Base-by-base conservation (phyloP, 2,329 filamentous ascomycete species). In the Volutella citrinella region DNA sequence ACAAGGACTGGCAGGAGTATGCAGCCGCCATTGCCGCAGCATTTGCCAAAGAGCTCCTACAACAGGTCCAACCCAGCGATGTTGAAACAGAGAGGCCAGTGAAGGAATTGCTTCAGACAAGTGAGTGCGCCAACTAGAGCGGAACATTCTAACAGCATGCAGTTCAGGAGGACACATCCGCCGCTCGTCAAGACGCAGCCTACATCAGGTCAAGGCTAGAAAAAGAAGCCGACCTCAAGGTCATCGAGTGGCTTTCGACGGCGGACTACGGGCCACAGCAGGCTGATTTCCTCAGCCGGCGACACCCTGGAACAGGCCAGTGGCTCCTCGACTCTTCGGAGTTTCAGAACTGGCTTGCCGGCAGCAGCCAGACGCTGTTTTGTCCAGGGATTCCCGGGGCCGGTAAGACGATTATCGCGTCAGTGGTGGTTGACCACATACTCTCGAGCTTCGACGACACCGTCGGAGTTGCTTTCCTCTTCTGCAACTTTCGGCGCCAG, bases 1-100 rank as follows among this genome's bases (percentile, higher is more conserved):
- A 37, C 4, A 16, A 47, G 0, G 4, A 15, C 4, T 65, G 59
- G 63, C 56, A 63, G 14, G 13, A 18, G 0, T 64, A 63, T 33
- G 62, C 63, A 0, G 59, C 63, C 0, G 46, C 45, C 1, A 46
- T 45, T 0, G 60, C 62, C 0, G 57, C 60, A 0, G 59, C 28
- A 10, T 45, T 37, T n/a, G 26, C 42, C 1, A 43, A 44, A 17
- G 35, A 42, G 7, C n/a, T 42, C 1, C 27, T 45, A n/a, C n/a
- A n/a, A n/a, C n/a, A n/a, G n/a, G n/a, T n/a, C n/a, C n/a, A n/a
- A n/a, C n/a, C n/a, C n/a, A n/a, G n/a, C n/a, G n/a, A n/a, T n/a
- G n/a, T n/a, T n/a, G n/a, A n/a, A n/a, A n/a, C n/a, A n/a, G n/a
- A n/a, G n/a, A n/a, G n/a, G n/a, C n/a, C n/a, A n/a, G n/a, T n/a